These are phyloP conservation scores for Gnomoniopsis sp. DNA, from an alignment of 2,329 filamentous ascomycete genomes.

Conservation along the genomic window DNA sequence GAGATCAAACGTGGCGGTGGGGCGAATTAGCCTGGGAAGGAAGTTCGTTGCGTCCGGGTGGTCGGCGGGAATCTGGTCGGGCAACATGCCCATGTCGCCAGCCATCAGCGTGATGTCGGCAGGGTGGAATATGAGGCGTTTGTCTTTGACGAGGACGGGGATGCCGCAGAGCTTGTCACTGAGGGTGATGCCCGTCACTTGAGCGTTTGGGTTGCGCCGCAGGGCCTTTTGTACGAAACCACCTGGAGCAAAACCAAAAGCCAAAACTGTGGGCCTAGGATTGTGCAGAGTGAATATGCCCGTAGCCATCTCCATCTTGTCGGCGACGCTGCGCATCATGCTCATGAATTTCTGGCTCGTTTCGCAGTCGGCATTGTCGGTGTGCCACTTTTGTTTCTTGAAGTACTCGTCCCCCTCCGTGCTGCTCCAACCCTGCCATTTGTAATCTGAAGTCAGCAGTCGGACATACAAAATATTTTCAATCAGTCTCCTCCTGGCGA, in stretches of 20 bases:
- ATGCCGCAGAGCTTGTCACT: constrained; percentile 2
- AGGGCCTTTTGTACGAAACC: constrained; percentile 43
- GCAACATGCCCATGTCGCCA: constrained; percentile 38
- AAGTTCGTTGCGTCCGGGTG: constrained; percentile 33
- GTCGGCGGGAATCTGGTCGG: constrained; percentile 26
- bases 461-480: neutral
- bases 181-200: constrained; percentile 22
- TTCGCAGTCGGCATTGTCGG: constrained; percentile 30
- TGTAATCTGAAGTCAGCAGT: neutral
- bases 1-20: constrained; percentile 41
- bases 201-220: constrained; percentile 30
- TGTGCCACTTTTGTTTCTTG: constrained; percentile 31
- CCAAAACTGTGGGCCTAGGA: constrained; percentile 37
- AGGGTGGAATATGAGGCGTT: neutral
- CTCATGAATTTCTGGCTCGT: constrained; percentile 31
- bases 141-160: constrained; percentile 5
- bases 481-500: neutral
- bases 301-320: constrained; percentile 36
- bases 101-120: constrained; percentile 51
- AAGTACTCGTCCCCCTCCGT: constrained; percentile 40
- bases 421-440: constrained; percentile 41
- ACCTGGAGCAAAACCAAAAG: constrained; percentile 55
- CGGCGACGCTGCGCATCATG: constrained; percentile 41
- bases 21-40: constrained; percentile 25
- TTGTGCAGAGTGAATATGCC: constrained; percentile 26